Percentiles rank a stretch among this genome's conserved stretches.
phyloP scores from a whole-genome alignment of 108 stramenopile species.

The Stephanodiscus triporus region DNA sequence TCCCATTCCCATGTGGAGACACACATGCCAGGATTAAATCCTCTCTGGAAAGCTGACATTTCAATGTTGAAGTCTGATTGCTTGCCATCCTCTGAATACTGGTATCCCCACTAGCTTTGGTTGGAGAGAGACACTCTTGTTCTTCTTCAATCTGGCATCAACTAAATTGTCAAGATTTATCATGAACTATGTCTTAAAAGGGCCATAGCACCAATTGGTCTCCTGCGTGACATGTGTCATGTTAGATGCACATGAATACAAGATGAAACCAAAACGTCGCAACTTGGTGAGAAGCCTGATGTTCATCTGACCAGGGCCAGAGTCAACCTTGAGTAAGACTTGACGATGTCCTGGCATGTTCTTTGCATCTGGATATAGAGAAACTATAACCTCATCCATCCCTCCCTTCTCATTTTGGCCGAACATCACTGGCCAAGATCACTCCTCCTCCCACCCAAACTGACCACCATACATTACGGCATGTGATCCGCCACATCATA shows the following conservation, averaged over 20 bases:
- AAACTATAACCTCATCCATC: conserved; percentile 2
- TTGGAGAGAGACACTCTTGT: not conserved
- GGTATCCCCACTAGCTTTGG: not conserved
- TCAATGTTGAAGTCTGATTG: not conserved
- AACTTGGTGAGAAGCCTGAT: not conserved
- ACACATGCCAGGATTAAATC: not conserved
- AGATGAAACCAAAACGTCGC: not conserved
- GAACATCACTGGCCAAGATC: too few relatives aligned
- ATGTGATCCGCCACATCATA: too few relatives aligned
- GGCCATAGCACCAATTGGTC: not conserved
- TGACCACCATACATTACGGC: not conserved
- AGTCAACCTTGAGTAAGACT: conserved; percentile 11
- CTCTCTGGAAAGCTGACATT: not conserved
- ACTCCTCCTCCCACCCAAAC: not conserved
- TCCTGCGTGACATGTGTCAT: too few relatives aligned
- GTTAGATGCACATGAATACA: too few relatives aligned
- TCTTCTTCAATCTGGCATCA: not conserved
- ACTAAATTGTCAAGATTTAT: not conserved
- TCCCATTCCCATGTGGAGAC: not conserved
- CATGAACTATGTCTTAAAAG: not conserved
- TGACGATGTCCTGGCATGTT: conserved; percentile 8
- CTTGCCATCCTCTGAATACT: not conserved
- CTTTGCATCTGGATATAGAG: conserved; percentile 22
- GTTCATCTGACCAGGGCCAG: not conserved
- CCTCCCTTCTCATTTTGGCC: too few relatives aligned